Conservation (phyloP, 306 rosid species). For the Vigna trinervia region DNA sequence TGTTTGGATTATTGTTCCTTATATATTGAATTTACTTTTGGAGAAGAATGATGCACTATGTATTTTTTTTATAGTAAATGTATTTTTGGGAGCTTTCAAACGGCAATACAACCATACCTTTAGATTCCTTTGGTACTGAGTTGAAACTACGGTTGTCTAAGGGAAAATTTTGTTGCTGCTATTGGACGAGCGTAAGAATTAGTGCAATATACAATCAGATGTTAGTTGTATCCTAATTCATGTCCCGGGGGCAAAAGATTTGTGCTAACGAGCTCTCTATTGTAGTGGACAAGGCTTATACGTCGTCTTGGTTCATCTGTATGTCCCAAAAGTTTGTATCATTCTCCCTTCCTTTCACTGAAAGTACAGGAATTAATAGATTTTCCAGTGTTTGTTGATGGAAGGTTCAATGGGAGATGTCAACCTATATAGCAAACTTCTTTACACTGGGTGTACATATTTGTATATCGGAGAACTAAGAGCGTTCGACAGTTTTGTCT, state of each 20-base stretch:
- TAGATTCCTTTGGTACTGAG: neutral
- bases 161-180: neutral
- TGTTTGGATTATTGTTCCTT: neutral
- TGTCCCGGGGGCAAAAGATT: neutral
- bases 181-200: neutral
- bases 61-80: neutral
- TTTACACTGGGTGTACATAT: neutral
- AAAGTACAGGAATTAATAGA: neutral
- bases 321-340: neutral
- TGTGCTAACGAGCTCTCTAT: neutral
- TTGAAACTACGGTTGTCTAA: neutral
- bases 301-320: neutral
- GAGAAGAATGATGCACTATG: neutral
- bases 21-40: neutral
- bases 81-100: no score
- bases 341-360: neutral
- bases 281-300: neutral
- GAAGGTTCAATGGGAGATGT: neutral
- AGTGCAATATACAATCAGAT: neutral
- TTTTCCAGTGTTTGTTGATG: neutral
- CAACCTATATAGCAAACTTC: neutral
- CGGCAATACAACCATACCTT: neutral
- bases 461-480: slow-evolving; percentile 1
- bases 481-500: neutral
- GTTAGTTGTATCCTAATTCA: neutral